Evolutionary conservation across 2,329 filamentous ascomycete genomes (phyloP).

Genomic region (Colletotrichum chlorophyti): DNA sequence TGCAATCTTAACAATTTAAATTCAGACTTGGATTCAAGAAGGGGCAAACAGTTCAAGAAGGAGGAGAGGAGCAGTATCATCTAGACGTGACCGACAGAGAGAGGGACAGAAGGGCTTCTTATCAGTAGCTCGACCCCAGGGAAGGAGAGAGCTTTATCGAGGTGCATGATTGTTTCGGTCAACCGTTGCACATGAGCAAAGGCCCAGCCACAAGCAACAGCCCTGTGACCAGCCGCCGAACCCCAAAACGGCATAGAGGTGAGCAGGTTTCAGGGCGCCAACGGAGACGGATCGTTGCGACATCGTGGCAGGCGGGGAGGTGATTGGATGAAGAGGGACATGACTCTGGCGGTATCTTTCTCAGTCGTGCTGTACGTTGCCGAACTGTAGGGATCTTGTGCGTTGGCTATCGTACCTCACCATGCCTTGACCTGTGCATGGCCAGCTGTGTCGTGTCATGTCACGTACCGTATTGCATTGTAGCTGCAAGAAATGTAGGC

Average conservation of each 20-base stretch:
- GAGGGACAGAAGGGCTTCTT: conserved; percentile 3
- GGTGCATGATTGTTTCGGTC: no score
- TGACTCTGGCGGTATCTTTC: conserved; percentile 3
- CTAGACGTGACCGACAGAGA: background rate
- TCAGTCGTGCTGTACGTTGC: no score
- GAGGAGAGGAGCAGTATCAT: background rate
- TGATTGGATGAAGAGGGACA: conserved; percentile 3
- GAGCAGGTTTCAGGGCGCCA: conserved; percentile 28
- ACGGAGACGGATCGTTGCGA: conserved; percentile 16
- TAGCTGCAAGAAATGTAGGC: no score
- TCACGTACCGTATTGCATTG: no score
- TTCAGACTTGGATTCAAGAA: background rate
- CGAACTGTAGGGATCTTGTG: no score
- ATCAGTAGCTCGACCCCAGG: background rate
- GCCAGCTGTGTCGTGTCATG: no score
- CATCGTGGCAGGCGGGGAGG: background rate
- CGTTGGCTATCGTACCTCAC: no score
- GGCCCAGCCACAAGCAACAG: conserved; percentile 16
- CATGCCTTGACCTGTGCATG: no score
- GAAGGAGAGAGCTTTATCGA: conserved; percentile 9
- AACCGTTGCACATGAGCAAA: conserved; percentile 23
- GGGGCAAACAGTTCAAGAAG: background rate
- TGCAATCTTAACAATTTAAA: background rate
- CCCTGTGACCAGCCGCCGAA: conserved; percentile 25
- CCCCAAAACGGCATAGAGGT: conserved; percentile 28